Conservation (phyloP, 2,329 filamentous ascomycete species). For the Tolypocladium ovalisporum region DNA sequence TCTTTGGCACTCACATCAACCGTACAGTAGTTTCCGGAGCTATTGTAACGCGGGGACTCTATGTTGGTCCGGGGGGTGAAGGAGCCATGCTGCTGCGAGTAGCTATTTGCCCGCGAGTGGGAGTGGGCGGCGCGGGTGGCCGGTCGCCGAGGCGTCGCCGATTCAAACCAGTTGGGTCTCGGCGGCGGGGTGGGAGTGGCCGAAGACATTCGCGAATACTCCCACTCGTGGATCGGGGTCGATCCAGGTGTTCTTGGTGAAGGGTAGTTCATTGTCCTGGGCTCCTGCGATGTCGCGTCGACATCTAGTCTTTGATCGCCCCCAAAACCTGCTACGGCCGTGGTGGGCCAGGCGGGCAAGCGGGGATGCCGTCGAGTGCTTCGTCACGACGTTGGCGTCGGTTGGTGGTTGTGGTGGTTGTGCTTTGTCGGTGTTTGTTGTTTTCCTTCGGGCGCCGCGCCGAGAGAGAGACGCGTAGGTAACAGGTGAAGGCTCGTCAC, state of each 20-base stretch:
- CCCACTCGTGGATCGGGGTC: conserved; percentile 39
- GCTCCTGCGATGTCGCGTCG: conserved; percentile 22
- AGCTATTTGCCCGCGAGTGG: conserved; percentile 25
- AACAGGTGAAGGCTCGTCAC: conserved; percentile 41
- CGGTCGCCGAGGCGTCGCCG: conserved; percentile 38
- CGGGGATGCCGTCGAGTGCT: not conserved
- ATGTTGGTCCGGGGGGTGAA: conserved; percentile 34
- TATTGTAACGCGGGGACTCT: conserved; percentile 51
- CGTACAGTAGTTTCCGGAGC: conserved; percentile 52
- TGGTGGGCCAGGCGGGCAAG: not conserved
- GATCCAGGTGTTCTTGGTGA: conserved; percentile 31
- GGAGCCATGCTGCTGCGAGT: conserved; percentile 21
- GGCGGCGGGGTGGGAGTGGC: conserved; percentile 48
- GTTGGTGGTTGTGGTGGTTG: not conserved
- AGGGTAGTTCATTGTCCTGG: conserved; percentile 26
- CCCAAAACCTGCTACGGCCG: not conserved
- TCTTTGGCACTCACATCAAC: conserved; percentile 53
- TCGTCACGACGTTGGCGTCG: not conserved
- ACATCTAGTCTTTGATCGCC: conserved; percentile 11
- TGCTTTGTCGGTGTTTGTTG: not conserved
- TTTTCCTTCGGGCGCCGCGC: not conserved
- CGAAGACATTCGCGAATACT: conserved; percentile 40
- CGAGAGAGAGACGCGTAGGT: conserved; percentile 23
- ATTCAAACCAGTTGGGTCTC: conserved; percentile 37
- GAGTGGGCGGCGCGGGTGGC: conserved; percentile 37